Evolutionary conservation across 768 basidiomycete genomes (phyloP).

Genomic region (Pilatotrama ljubarskyi): DNA sequence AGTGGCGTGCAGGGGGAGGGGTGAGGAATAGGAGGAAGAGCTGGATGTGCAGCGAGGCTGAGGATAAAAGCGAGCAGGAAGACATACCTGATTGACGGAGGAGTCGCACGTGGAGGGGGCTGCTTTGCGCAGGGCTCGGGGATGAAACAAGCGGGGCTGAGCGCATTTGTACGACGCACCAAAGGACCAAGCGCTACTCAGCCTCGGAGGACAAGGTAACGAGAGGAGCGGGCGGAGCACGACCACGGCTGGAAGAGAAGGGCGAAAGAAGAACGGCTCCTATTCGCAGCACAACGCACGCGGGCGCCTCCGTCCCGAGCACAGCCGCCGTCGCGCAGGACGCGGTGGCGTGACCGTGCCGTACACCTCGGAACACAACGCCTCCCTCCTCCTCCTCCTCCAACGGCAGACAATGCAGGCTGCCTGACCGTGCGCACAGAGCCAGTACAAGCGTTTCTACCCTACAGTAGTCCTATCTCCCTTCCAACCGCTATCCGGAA

Average conservation of each 20-base stretch:
- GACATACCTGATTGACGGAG: constrained; percentile 19
- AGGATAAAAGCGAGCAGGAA: background rate
- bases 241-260: background rate
- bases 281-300: constrained; percentile 4
- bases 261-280: background rate
- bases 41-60: background rate
- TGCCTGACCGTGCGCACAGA: no score
- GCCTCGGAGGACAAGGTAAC: no score
- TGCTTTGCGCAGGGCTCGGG: constrained; percentile 16
- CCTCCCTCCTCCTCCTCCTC: constrained; percentile 25
- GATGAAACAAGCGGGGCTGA: background rate
- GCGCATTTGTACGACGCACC: constrained; percentile 17
- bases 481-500: no score
- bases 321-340: background rate
- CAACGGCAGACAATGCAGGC: no score
- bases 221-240: no score
- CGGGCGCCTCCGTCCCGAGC: background rate
- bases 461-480: no score
- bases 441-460: no score
- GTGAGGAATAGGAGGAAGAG: background rate
- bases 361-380: constrained; percentile 50
- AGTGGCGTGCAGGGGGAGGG: background rate
- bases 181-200: background rate
- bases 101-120: background rate
- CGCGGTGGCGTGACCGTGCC: constrained; percentile 14